Evolutionary conservation across 345 rosid genomes (phyloP), one percentile per base, ranked within the genome.

Genomic region (Chamaenerion angustifolium): DNA sequence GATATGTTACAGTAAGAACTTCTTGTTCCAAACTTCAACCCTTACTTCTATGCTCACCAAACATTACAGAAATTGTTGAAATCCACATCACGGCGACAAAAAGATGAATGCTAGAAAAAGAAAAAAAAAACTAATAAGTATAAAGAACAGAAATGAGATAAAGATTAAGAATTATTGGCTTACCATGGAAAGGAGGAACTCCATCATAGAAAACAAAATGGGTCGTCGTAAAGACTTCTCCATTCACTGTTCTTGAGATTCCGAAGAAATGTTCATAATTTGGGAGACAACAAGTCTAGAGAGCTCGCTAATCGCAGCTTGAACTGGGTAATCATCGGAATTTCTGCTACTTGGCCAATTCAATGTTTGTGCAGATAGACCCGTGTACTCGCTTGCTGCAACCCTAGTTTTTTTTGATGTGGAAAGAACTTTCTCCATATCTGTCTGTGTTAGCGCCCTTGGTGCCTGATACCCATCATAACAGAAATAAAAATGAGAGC

Each of bases 221-320:
- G 31, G 13, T 21, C n/a, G n/a, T n/a, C n/a, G n/a, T n/a, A n/a
- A n/a, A n/a, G n/a, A n/a, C n/a, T n/a, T n/a, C 6, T 18, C 11
- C 16, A 41, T 58, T 72, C 74, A 68, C 42, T 73, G 56, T 47
- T 81, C 92, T 62, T 74, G 85, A 16, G 65, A 52, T 46, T 82
- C 96, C 5, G 86, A 49, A 61, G 70, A 95, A 56, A 84, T 72
- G 63, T 87, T 87, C 63, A 82, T 64, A 47, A 92, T 58, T 48
- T 84, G 98, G 31, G 95, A 82, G 37, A 84, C 74, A 14, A 84
- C 78, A 62, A 84, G 79, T 78, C 75, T 84, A 18, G 95, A 81
- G 59, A 92, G 74, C 66, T 88, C 96, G 61, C 59, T 80, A 16
- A 88, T 87, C 1, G 90, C 80, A 40, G 83, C 81, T 61, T 84